Base-by-base conservation (phyloP, 805 yeast species). In the Schwanniomyces polymorphus region DNA sequence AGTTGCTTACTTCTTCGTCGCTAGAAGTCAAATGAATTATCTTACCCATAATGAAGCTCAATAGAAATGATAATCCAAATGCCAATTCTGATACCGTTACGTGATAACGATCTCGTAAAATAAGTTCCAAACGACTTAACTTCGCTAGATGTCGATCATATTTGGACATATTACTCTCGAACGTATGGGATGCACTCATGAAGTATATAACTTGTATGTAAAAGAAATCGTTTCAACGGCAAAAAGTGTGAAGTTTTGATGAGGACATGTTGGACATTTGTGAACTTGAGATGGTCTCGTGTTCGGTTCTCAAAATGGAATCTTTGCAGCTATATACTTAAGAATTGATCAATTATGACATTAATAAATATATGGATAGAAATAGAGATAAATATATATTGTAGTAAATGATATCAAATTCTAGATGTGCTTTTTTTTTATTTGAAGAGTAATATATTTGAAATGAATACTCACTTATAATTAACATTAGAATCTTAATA, bases 1-100 rank as follows among this genome's bases (percentile, higher is more conserved):
- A 78, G 53, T 76, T 72, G 65, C 72, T 63, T 26, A 77, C 71
- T 48, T 72, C 75, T 43, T 76, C 82, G 14, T 60, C 48, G 16
- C 78, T 79, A 5, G 84, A 70, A 23, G 68, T 55, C 21, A 60
- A 49, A 54, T 75, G 76, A 14, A 80, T 67, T 11, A 82, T 27
- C 48, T 82, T 82, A 0, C 88, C 89, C 29, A 77, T 42, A 0
- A 75, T 33, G 31, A 84, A 69, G 39, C 82, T 75, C 34, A 59
- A 34, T 12, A 66, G 28, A 44, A 72, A 72, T 41, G 76, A 71
- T n/a, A 35, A 25, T 2, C 64, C 46, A 51, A 63, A 72, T 5
- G 56, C 27, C 18, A 67, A 39, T 49, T 71, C 76, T 1, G 56
- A 48, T 6, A 55, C 25, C 3, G 64, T 45, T 10, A 65, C 33